phyloP scores from a whole-genome alignment of 2,329 filamentous ascomycete genomes.

The Penicillium sp. region DNA sequence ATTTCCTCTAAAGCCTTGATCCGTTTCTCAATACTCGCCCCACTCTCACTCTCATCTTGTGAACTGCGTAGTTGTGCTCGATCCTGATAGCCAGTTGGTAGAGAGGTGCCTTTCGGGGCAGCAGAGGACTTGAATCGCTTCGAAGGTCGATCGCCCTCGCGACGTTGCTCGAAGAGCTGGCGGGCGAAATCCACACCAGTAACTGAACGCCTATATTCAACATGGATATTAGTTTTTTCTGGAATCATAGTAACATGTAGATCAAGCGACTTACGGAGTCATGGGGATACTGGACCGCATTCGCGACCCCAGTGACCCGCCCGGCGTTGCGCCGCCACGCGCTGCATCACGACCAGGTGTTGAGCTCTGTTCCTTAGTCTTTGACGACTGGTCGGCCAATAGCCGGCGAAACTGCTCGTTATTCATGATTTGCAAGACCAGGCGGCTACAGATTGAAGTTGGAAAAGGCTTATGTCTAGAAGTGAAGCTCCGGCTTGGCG shows the following conservation, averaged over 20 bases:
- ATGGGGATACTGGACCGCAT: conserved; percentile 82
- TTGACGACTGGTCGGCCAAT: conserved; percentile 54
- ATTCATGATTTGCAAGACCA: conserved; percentile 64
- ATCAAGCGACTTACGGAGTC: conserved; percentile 69
- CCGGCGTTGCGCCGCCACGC: conserved; percentile 49
- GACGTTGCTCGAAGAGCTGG: conserved; percentile 75
- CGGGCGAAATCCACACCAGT: conserved; percentile 71
- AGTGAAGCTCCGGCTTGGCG: conserved; percentile 19
- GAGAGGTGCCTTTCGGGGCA: conserved; percentile 77
- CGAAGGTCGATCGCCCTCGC: conserved; percentile 51
- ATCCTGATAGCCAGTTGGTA: conserved; percentile 80
- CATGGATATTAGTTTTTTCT: not conserved
- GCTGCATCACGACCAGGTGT: conserved; percentile 25
- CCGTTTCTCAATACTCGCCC: conserved; percentile 59
- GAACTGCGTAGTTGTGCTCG: conserved; percentile 65
- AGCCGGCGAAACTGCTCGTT: conserved; percentile 91
- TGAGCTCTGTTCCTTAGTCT: conserved; percentile 13
- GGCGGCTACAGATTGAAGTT: conserved; percentile 1
- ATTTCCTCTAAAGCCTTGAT: conserved; percentile 78
- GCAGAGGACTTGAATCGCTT: conserved; percentile 75
- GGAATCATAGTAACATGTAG: not conserved
- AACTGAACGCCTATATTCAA: conserved; percentile 61
- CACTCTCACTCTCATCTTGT: conserved; percentile 53
- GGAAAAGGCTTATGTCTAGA: conserved; percentile 18
- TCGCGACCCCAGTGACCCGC: conserved; percentile 67